These are phyloP conservation scores for Lentinula raphanica DNA, from an alignment of 768 basidiomycete species.

Conservation along the genomic window DNA sequence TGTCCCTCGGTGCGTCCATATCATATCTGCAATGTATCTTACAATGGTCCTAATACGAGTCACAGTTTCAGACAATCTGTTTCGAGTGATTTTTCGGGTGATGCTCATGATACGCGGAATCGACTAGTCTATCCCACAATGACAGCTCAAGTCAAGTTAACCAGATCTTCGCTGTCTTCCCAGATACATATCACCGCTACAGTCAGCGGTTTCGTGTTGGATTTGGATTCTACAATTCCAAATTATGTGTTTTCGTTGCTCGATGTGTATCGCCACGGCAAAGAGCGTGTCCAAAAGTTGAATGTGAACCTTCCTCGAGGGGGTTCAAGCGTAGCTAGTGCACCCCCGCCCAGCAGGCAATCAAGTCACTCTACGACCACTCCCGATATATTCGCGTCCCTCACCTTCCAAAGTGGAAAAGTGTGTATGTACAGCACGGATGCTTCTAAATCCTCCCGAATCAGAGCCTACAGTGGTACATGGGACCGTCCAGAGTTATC, in stretches of 20 bases:
- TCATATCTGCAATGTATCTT: not conserved
- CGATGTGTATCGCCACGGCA: slow-evolving; percentile 80
- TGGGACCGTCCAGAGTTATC: slow-evolving; percentile 49
- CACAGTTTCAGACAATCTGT: slow-evolving; percentile 74
- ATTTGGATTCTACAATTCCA: slow-evolving; percentile 77
- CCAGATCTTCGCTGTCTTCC: slow-evolving; percentile 40
- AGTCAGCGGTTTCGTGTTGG: slow-evolving; percentile 81
- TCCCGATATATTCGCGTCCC: slow-evolving; percentile 44
- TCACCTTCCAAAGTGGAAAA: slow-evolving; percentile 81
- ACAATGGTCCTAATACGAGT: slow-evolving; percentile 8
- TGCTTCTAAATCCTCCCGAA: slow-evolving; percentile 34
- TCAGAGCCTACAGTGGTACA: slow-evolving; percentile 28
- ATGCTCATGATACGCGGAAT: slow-evolving; percentile 64
- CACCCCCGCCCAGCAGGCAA: slow-evolving; percentile 17
- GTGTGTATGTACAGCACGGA: slow-evolving; percentile 64
- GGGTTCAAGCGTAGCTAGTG: slow-evolving; percentile 21
- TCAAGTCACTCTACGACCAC: slow-evolving; percentile 16
- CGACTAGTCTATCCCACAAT: slow-evolving; percentile 76
- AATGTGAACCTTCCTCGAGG: slow-evolving; percentile 47
- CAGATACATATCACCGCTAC: slow-evolving; percentile 59
- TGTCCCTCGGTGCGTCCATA: slow-evolving; percentile 62
- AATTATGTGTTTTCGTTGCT: slow-evolving; percentile 76
- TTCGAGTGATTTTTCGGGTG: slow-evolving; percentile 64
- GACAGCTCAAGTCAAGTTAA: slow-evolving; percentile 65
- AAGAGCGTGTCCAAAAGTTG: slow-evolving; percentile 67